phyloP scores from a whole-genome alignment of 139 green algal species.

The Volvox africanus region DNA sequence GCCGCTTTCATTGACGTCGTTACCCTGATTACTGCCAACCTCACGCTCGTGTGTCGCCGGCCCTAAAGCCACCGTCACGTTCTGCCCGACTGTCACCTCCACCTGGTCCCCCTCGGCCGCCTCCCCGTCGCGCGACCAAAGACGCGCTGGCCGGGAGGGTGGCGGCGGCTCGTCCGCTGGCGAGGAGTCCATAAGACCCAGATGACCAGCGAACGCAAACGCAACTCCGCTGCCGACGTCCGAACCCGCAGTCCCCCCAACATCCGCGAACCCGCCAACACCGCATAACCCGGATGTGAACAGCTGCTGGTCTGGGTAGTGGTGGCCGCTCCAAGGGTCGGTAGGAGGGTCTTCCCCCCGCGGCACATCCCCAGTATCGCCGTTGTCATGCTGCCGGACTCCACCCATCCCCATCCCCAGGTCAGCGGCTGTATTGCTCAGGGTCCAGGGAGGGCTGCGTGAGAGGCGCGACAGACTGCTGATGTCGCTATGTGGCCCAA shows the following conservation, averaged over 20 bases:
- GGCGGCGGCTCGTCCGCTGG: background rate
- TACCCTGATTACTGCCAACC: too few relatives aligned
- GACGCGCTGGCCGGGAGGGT: background rate
- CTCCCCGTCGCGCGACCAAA: background rate
- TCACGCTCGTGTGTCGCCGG: background rate
- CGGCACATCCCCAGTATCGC: too few relatives aligned
- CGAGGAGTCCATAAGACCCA: background rate
- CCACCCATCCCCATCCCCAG: too few relatives aligned
- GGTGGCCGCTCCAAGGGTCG: too few relatives aligned
- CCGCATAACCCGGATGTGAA: too few relatives aligned
- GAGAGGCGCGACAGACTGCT: background rate
- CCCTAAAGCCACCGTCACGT: background rate
- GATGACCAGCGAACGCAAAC: conserved; percentile 1
- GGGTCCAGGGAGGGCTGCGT: background rate
- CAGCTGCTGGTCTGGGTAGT: too few relatives aligned
- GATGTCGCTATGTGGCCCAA: background rate
- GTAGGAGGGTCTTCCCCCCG: too few relatives aligned
- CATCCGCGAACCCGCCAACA: too few relatives aligned
- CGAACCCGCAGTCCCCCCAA: too few relatives aligned
- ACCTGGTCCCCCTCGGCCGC: background rate
- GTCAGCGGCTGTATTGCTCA: background rate
- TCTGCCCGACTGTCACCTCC: background rate
- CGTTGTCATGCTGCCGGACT: too few relatives aligned
- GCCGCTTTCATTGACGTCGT: too few relatives aligned
- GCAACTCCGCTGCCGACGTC: background rate